phyloP scores from a whole-genome alignment of 2,329 filamentous ascomycete species.

The Lachnellula cervina region DNA sequence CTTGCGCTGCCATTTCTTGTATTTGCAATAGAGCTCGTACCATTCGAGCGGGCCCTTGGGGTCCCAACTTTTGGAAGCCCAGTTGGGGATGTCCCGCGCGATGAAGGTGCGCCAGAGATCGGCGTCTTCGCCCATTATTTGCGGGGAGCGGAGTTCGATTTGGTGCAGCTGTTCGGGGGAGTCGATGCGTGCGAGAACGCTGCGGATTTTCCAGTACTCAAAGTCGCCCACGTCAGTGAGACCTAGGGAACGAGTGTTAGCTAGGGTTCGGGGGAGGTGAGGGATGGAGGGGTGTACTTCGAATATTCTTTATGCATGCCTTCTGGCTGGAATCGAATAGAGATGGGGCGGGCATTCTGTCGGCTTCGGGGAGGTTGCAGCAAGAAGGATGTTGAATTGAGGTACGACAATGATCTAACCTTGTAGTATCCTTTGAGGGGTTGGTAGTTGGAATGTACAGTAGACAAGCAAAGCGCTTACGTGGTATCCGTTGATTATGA shows the following conservation, averaged over 20 bases:
- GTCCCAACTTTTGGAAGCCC: slow-evolving; percentile 55
- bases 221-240: slow-evolving; percentile 69
- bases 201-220: slow-evolving; percentile 59
- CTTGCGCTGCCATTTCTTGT: slow-evolving; percentile 54
- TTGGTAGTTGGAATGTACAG: not conserved
- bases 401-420: not conserved
- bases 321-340: slow-evolving; percentile 47
- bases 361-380: not conserved
- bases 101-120: slow-evolving; percentile 81
- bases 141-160: slow-evolving; percentile 72
- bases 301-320: slow-evolving; percentile 50
- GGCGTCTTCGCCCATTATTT: slow-evolving; percentile 63
- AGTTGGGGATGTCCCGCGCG: slow-evolving; percentile 65
- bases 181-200: slow-evolving; percentile 67
- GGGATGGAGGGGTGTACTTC: slow-evolving; percentile 21
- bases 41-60: slow-evolving; percentile 66
- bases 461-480: not conserved
- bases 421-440: not conserved
- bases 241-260: slow-evolving; percentile 31
- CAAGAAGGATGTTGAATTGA: not conserved
- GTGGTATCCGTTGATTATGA: not conserved
- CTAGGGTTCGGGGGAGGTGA: not conserved
- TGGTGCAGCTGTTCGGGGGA: slow-evolving; percentile 68
- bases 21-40: slow-evolving; percentile 71
- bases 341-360: slow-evolving; percentile 43